Base-by-base conservation (phyloP, 2,329 filamentous ascomycete species). In the Sporothrix brunneoviolacea region DNA sequence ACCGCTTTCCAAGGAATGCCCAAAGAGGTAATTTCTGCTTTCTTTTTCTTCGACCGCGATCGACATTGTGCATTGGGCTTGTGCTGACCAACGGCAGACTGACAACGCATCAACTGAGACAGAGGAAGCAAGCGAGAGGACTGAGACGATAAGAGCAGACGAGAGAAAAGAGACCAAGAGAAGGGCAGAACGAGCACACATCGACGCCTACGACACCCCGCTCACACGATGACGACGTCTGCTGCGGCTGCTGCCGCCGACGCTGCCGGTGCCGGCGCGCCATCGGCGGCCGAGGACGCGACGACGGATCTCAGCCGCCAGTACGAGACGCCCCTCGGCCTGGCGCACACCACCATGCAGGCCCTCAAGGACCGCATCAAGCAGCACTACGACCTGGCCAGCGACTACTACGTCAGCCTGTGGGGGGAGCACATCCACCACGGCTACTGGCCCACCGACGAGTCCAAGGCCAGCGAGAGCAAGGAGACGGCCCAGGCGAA, bases 361-460 rank as follows among this genome's bases (percentile, higher is more conserved):
- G 69, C 71, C 12, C 65, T 80, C 55, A 80, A 80, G 61, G 75
- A 75, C 53, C 69, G 77, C 49, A 80, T 80, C 61, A 78, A 77
- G 66, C 69, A 72, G 53, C 79, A 82, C 60, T 82, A 83, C 56
- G 77, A 82, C 55, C 69, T 82, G 15, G 75, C 77, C 22, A 80
- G 76, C 47, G 77, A 82, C 58, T 81, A 82, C 61, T 82, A 83
- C 57, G 71, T 81, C 54, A 78, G 72, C 30, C 67, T 82, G 18
- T 82, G 79, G 79, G 79, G 79, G 48, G 77, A 81, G 60, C 79
- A 82, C 58, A 82, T 82, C 59, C 79, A 82, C 60, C 79, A 83
- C 55, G 79, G 79, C 48, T 80, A 82, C 61, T 83, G 79, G 68
- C 70, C 74, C 21, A 69, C 70, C 3, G 60, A 61, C 43, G 67